phyloP scores from a whole-genome alignment of 2,329 filamentous ascomycete species.

The Calonectria naviculata region DNA sequence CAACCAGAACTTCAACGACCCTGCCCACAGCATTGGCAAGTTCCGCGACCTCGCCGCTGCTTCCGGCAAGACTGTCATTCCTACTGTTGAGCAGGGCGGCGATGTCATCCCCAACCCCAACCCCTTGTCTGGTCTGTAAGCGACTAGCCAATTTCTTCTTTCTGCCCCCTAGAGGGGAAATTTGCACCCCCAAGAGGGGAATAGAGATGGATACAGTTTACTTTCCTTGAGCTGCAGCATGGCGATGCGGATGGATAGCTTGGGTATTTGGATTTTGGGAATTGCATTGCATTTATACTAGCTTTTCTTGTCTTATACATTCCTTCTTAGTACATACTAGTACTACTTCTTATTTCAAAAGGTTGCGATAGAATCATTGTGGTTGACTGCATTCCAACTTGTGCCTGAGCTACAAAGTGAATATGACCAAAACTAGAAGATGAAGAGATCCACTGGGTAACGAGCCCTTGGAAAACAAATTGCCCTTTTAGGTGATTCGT shows the following conservation, averaged over 20 bases:
- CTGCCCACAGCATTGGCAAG: constrained; percentile 49
- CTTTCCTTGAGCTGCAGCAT: constrained; percentile 5
- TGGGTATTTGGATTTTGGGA: neutral
- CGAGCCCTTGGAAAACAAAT: neutral
- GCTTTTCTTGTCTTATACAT: constrained; percentile 18
- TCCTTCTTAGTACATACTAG: constrained; percentile 19
- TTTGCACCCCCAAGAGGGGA: neutral
- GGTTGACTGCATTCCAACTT: neutral
- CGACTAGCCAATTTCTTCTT: neutral
- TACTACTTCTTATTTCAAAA: constrained; percentile 8
- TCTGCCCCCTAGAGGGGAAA: neutral
- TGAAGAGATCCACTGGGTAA: neutral
- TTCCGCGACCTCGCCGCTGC: constrained; percentile 50
- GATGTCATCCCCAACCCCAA: constrained; percentile 54
- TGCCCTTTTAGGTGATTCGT: neutral
- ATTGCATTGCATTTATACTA: constrained; percentile 19
- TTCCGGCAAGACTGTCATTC: constrained; percentile 45
- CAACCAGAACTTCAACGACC: constrained; percentile 57
- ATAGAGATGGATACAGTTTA: neutral
- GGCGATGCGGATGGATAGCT: constrained; percentile 1
- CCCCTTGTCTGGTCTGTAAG: constrained; percentile 51
- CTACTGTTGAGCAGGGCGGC: constrained; percentile 48
- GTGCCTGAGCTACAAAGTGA: neutral
- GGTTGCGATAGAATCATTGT: constrained; percentile 4
- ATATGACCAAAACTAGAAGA: neutral